Percentiles rank a stretch among this genome's conserved stretches.
Conservation (phyloP, 768 basidiomycete species). For the Termitomyces sp. region DNA sequence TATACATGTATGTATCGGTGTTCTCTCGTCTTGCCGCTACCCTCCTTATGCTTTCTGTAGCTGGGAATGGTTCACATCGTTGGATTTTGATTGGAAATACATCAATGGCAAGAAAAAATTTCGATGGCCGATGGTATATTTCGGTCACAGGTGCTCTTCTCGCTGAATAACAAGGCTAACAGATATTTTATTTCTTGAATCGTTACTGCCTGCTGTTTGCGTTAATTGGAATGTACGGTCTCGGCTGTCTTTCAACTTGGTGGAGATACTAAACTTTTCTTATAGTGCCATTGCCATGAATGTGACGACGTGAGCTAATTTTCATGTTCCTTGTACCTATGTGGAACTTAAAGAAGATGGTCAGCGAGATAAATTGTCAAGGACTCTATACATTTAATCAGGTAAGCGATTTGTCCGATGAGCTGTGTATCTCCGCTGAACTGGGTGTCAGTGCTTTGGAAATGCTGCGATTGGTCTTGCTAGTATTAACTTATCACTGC, state of each 20-base stretch:
- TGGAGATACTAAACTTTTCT: conserved; percentile 4
- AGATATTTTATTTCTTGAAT: conserved; percentile 68
- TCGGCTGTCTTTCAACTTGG: neutral
- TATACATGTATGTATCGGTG: conserved; percentile 44
- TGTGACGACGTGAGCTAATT: conserved; percentile 39
- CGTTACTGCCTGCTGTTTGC: conserved; percentile 63
- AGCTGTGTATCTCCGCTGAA: neutral
- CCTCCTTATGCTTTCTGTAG: conserved; percentile 24
- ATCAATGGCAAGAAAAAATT: conserved; percentile 51
- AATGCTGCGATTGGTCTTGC: conserved; percentile 65
- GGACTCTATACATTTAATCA: conserved; percentile 64
- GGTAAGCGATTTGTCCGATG: conserved; percentile 20
- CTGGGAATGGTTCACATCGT: conserved; percentile 62
- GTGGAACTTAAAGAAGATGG: conserved; percentile 1
- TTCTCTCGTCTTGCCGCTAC: neutral
- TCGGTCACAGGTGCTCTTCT: neutral
- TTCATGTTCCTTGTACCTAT: neutral
- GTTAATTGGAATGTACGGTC: conserved; percentile 60
- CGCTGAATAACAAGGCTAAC: neutral
- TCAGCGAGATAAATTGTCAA: conserved; percentile 56
- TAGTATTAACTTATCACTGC: conserved; percentile 62
- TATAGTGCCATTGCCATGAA: conserved; percentile 52
- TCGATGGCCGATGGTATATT: conserved; percentile 59
- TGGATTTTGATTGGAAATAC: conserved; percentile 62
- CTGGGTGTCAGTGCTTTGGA: conserved; percentile 37